These are phyloP conservation scores for Discostella pseudostelligera DNA, from an alignment of 108 stramenopile species.

Conservation along the genomic window DNA sequence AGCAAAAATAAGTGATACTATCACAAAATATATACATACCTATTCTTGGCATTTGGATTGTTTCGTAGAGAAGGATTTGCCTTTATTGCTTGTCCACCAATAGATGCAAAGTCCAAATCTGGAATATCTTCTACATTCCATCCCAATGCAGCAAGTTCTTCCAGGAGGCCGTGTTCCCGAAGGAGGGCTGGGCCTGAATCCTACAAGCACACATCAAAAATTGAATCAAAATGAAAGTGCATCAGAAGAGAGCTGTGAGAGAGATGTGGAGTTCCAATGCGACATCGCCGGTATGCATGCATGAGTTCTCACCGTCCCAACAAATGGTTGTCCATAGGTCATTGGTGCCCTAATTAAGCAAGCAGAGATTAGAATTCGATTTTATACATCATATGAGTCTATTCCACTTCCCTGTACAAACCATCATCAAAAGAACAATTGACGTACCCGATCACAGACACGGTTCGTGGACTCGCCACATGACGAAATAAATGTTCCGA, in stretches of 20 bases:
- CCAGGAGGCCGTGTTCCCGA: slow-evolving; percentile 66
- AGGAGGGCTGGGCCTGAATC: slow-evolving; percentile 75
- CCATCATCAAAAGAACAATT: no score
- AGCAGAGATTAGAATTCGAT: neutral
- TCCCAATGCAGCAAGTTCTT: slow-evolving; percentile 70
- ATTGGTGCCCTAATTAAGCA: slow-evolving; percentile 69
- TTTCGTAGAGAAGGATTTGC: neutral
- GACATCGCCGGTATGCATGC: no score
- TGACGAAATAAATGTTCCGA: slow-evolving; percentile 37
- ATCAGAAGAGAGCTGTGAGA: no score
- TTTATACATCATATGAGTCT: neutral
- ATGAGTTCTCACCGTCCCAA: slow-evolving; percentile 77
- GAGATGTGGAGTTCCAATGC: no score
- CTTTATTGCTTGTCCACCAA: slow-evolving; percentile 25
- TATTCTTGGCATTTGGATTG: slow-evolving; percentile 69
- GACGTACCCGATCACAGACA: slow-evolving; percentile 53
- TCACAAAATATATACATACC: neutral
- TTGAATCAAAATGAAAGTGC: no score
- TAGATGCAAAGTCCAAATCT: slow-evolving; percentile 68
- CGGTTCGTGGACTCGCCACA: slow-evolving; percentile 43
- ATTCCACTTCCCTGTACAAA: neutral
- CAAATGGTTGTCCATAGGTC: slow-evolving; percentile 90
- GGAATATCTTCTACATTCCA: slow-evolving; percentile 85
- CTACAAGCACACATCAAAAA: slow-evolving; percentile 21
- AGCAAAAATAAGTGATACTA: neutral